These are phyloP conservation scores for Trifolium pratense DNA, from an alignment of 306 rosid genomes.

Conservation along the genomic window DNA sequence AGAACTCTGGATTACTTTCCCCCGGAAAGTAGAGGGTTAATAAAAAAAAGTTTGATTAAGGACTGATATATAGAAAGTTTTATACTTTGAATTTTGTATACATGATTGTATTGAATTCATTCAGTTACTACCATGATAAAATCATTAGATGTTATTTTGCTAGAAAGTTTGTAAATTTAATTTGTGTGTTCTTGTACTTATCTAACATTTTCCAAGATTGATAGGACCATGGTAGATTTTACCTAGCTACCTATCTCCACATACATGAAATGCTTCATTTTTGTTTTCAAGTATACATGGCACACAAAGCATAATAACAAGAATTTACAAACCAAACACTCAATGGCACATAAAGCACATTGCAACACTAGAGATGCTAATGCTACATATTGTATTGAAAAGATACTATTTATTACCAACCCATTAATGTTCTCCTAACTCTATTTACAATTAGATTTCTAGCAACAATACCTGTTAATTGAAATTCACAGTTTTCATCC, in stretches of 20 bases:
- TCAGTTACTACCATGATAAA: neutral
- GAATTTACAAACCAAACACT: too few relatives aligned
- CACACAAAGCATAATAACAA: too few relatives aligned
- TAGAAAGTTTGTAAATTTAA: neutral
- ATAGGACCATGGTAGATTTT: too few relatives aligned
- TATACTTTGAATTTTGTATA: neutral
- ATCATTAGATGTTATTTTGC: neutral
- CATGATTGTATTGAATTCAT: neutral
- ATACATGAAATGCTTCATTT: too few relatives aligned
- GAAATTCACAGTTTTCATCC: slow-evolving; percentile 70
- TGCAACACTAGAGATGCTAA: slow-evolving; percentile 21
- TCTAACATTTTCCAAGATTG: too few relatives aligned
- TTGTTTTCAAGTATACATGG: neutral
- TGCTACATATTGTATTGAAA: neutral
- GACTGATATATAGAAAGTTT: neutral
- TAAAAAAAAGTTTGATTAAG: too few relatives aligned
- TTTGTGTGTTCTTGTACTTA: too few relatives aligned
- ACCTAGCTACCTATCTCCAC: too few relatives aligned
- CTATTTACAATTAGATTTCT: slow-evolving; percentile 75
- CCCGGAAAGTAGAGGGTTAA: too few relatives aligned
- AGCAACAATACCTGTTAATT: slow-evolving; percentile 45
- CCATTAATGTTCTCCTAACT: slow-evolving; percentile 82
- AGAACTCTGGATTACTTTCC: too few relatives aligned
- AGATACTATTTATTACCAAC: slow-evolving; percentile 57
- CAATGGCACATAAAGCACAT: too few relatives aligned